Evolutionary conservation across 176 grass and related monocot genomes (phyloP), one percentile per base, ranked within the genome.

Genomic region (Eleusine coracana): DNA sequence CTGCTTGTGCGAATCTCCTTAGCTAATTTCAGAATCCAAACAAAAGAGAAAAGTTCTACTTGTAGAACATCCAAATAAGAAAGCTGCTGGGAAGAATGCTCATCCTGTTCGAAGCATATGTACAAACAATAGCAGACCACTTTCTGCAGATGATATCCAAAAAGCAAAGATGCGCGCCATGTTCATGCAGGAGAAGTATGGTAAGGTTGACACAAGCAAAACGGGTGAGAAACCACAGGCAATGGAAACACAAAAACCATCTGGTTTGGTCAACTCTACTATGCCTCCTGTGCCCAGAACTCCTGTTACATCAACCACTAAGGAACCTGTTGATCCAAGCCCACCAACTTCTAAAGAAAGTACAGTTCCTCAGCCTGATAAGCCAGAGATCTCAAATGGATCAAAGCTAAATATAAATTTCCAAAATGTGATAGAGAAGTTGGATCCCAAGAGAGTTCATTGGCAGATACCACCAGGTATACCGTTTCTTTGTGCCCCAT

Each of bases 161-260:
- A 99, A 99, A 52, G 96, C 96, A 81, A 99, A 99, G 84, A 86
- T 92, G 89, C 93, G 96, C 61, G 96, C 96, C n/a, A 94, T 94
- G 83, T 99, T 91, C 71, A 93, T 96, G 93, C 87, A 92, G 80
- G 83, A 96, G 81, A 99, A 99, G 73, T 88, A 93, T 88, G 93
- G 93, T 71, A 97, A 97, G 83, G 51, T 86, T 84, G 87, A 88
- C 56, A 61, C 83, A 49, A 76, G 44, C 37, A 93, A 88, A 81
- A 72, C 63, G 44, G 87, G 61, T 66, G 86, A 83, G 49, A 90
- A 90, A 74, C 65, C 69, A 21, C 83, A 85, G 65, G 54, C 36
- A 51, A 74, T 44, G 36, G 77, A 91, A 71, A 88, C 67, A 54
- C 4, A 61, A 60, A 90, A 85, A 78, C 0, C 61, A 56, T 77